These are phyloP conservation scores for Fraxinus latifolia DNA, from an alignment of 305 asterid genomes.

Conservation along the genomic window DNA sequence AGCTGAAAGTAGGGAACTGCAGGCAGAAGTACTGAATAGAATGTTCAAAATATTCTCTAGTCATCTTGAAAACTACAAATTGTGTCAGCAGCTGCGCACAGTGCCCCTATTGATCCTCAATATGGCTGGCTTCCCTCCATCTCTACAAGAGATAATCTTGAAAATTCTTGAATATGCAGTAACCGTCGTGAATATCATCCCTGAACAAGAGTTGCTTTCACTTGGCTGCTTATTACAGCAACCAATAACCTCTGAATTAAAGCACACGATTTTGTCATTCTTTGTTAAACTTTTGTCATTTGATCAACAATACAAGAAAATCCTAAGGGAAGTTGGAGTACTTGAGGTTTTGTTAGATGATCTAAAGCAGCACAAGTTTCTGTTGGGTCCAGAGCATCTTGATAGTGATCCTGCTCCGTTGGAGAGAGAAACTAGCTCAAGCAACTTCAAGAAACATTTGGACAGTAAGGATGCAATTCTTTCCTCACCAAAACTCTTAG, in stretches of 20 bases:
- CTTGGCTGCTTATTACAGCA: slow-evolving; percentile 96
- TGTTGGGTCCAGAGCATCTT: slow-evolving; percentile 61
- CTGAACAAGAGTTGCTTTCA: slow-evolving; percentile 97
- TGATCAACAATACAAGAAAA: slow-evolving; percentile 95
- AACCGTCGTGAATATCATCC: slow-evolving; percentile 90
- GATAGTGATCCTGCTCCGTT: slow-evolving; percentile 41
- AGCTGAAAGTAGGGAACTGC: slow-evolving; percentile 84
- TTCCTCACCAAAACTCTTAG: slow-evolving; percentile 86
- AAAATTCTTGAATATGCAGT: slow-evolving; percentile 98
- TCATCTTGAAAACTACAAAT: slow-evolving; percentile 88
- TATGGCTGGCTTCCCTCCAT: slow-evolving; percentile 85
- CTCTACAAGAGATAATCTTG: slow-evolving; percentile 87
- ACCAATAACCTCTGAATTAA: slow-evolving; percentile 73
- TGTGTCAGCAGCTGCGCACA: slow-evolving; percentile 92
- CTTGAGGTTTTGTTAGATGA: slow-evolving; percentile 94
- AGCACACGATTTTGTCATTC: slow-evolving; percentile 81
- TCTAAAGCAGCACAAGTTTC: slow-evolving; percentile 85
- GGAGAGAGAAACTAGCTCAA: slow-evolving; percentile 65
- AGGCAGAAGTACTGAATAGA: slow-evolving; percentile 89
- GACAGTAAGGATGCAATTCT: slow-evolving; percentile 80
- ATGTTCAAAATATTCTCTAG: slow-evolving; percentile 93
- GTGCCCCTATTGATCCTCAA: slow-evolving; percentile 96
- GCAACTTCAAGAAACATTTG: slow-evolving; percentile 77
- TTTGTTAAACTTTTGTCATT: slow-evolving; percentile 89
- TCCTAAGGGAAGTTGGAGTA: slow-evolving; percentile 89